These are phyloP conservation scores for Sordariomycetes sp. DNA, from an alignment of 2,329 filamentous ascomycete species.

Conservation along the genomic window DNA sequence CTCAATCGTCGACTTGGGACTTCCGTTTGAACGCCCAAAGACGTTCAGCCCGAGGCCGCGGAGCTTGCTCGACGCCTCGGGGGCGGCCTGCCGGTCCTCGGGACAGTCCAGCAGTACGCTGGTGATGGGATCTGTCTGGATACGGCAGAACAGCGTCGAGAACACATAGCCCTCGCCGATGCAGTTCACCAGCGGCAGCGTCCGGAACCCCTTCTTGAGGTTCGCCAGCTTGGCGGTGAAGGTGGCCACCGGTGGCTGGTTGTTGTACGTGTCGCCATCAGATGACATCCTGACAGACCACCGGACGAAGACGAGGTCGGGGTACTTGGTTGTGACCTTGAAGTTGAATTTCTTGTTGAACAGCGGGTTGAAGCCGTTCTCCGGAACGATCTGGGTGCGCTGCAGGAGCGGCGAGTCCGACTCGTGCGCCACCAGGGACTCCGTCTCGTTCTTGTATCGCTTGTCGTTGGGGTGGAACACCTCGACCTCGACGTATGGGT, in stretches of 20 bases:
- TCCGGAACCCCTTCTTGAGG: conserved; percentile 85
- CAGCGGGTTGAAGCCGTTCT: conserved; percentile 88
- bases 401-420: conserved; percentile 57
- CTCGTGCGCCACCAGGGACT: conserved; percentile 38
- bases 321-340: conserved; percentile 84
- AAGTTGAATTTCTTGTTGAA: conserved; percentile 76
- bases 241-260: conserved; percentile 61
- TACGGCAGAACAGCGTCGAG: conserved; percentile 85
- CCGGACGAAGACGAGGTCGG: conserved; percentile 84
- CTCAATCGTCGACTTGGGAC: conserved; percentile 41
- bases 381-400: conserved; percentile 68
- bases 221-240: conserved; percentile 89
- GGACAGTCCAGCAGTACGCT: conserved; percentile 44
- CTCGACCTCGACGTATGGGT: conserved; percentile 91
- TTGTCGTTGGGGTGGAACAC: conserved; percentile 92
- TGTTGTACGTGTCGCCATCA: conserved; percentile 61
- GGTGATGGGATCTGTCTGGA: conserved; percentile 53
- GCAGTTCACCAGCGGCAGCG: conserved; percentile 77
- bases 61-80: conserved; percentile 29
- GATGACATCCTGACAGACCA: conserved; percentile 84
- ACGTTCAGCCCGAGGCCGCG: conserved; percentile 47
- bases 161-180: conserved; percentile 91
- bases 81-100: conserved; percentile 19
- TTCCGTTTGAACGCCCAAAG: conserved; percentile 42
- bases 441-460: conserved; percentile 71